Base-by-base conservation (phyloP, 495 filamentous ascomycete genomes). In the Pyronema domesticum region DNA sequence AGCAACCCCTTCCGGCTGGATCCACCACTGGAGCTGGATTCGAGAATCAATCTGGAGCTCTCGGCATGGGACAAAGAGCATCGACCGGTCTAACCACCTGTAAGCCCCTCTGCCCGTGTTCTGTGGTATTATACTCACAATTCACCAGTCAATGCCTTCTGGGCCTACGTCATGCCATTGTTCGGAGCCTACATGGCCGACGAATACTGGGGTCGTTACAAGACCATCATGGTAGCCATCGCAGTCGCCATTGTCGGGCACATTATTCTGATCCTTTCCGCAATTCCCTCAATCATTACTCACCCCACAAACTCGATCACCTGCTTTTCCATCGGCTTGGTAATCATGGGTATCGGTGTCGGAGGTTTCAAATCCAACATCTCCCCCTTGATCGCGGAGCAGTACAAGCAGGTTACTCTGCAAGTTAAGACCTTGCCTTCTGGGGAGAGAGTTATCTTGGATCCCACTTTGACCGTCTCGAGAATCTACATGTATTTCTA, bases 151-250 rank as follows among this genome's bases (percentile, higher is more conserved):
- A 86, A 84, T 64, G 65, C 72, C 17, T 86, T 88, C 69, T 86
- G 81, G 83, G 73, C 76, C 15, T 88, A 88, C 59, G 57, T 79
- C 33, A 81, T 78, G 65, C 85, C 85, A 9, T 67, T 87, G 35
- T 58, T 76, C 6, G 75, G 74, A 46, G 57, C 55, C 55, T 85
- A 76, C 55, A 58, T 89, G 37, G 83, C 85, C 48, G 85, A 91
- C 68, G 71, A 75, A 45, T 80, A 78, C 59, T 76, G 76, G 66
- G 83, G 83, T 44, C 79, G 82, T 55, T 82, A 80, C 68, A 78
- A 74, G 61, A 85, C 83, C 18, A 84, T 88, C 56, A 71, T 71
- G 55, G 66, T 68, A 18, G 72, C 80, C 5, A 69, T 82, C 51
- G 64, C 56, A 15, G 65, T 82, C 59, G 77, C 77, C 45, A 74